Evolutionary conservation across 2,329 filamentous ascomycete species (phyloP), one percentile per base, ranked within the genome.

Genomic region (Madurella fahalii): DNA sequence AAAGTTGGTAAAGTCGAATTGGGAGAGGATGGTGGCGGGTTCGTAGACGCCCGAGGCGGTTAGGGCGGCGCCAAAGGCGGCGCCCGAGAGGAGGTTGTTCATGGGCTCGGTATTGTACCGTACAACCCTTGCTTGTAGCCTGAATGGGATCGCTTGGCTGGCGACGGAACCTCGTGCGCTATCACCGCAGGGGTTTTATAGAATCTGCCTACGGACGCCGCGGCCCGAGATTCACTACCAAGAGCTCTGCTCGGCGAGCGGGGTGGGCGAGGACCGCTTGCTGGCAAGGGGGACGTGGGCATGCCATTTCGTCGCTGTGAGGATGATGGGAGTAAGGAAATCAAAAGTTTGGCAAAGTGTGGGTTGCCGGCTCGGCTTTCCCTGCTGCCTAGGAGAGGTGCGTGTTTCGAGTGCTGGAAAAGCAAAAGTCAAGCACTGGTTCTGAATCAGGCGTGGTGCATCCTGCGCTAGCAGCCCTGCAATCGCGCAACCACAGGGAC

Each of bases 51-150:
- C 84, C 1, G 84, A 76, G 3, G 76, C 78, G 32, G 80, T 74
- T 42, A 87, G 74, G 52, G 83, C 81, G 11, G 79, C 79, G 45
- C 85, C 85, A 61, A 87, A 87, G 44, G 77, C 73, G 40, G 75
- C 76, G 20, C 85, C 85, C 1, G 80, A 74, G 40, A 64, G 37
- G 20, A 64, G 34, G 12, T 56, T 58, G 37, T 63, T 52, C 59
- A 64, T 64, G 8, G 13, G 40, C 11, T 37, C 17, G 41, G 12
- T 13, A 4, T 43, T 9, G 7, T 43, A n/a, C n/a, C n/a, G n/a
- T n/a, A n/a, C n/a, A n/a, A n/a, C n/a, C n/a, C n/a, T 20, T 43
- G 9, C 25, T 13, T 5, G 41, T 7, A 7, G 18, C 41, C 41
- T 20, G 7, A 16, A 43, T 16, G 18, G 41, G 18, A 43, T 20